Evolutionary conservation across 192 early-diverging fungal genomes (phyloP), one percentile per base, ranked within the genome.

Genomic region (Coemansia sp.): DNA sequence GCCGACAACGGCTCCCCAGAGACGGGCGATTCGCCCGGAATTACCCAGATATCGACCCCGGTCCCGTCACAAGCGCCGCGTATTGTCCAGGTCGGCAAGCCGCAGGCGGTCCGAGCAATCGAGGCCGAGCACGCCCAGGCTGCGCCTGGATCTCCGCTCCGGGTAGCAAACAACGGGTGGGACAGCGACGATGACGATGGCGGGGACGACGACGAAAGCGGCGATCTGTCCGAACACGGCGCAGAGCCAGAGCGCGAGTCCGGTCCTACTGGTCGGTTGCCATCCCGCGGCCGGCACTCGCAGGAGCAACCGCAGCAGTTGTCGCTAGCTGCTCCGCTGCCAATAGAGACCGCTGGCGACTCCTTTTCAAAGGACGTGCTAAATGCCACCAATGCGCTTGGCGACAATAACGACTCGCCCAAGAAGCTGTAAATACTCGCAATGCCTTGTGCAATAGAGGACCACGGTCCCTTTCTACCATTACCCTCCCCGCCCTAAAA

Each of bases 81-180:
- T 12, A 54, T 63, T 27, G 60, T 70, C 8, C 67, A 70, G 37
- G 51, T 63, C 13, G 54, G 34, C 22, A 33, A 48, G 36, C 49
- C 59, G 12, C 54, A 56, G 50, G 26, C 47, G 3, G 33, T 38
- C 5, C 59, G 54, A 31, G 28, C 48, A 3, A 12, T 60, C 4
- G 64, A 47, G 9, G 14, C 41, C 5, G 48, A 34, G 23, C 28
- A 17, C 34, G 33, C 17, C 14, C 36, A 38, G 31, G 13, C 27
- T 9, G 19, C 48, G n/a, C 47, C 49, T 18, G 44, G 48, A 38
- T 56, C 65, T 19, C 65, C 58, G 5, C 45, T 50, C 39, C 47
- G 50, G 11, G 48, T 52, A 14, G 44, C 41, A 11, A 25, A 39
- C 21, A 55, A 53, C 30, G 54, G 54, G 34, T 69, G 66, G 66